Base-by-base conservation (phyloP, 2,329 filamentous ascomycete genomes). In the Westerdykella sp. region DNA sequence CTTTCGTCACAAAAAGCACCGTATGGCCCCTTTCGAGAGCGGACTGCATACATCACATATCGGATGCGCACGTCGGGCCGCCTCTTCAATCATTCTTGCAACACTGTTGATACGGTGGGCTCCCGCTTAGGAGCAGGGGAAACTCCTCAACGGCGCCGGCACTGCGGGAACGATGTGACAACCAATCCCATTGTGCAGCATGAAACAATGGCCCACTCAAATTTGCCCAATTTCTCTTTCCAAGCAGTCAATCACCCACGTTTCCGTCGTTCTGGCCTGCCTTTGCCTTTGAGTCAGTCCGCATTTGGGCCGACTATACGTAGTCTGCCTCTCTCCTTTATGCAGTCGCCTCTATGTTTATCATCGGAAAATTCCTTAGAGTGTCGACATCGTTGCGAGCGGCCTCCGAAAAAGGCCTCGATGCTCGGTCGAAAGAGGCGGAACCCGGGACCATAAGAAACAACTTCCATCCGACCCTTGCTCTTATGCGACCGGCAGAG, bases 41-140 rank as follows among this genome's bases (percentile, higher is more conserved):
- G 14, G 41, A 41, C 28, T 45, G 49, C 51, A 54, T 51, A 39
- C 44, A 51, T 54, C 48, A 57, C 51, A 53, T 44, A 44, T 43
- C 37, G 49, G 49, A 50, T 42, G 37, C 50, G 46, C 46, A 41
- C 48, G 42, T 43, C 37, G 45, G 46, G 38, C 40, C 32, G 10
- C 30, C 49, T 43, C 32, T 32, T 36, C 28, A 35, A 39, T 42
- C 21, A 28, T 40, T 23, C n/a, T 37, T 43, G 21, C 25, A 39
- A 16, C 32, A 35, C 28, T 37, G n/a, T 42, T 39, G 39, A 46
- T 47, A 36, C 39, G 43, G 43, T 30, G 18, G 15, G 11, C 10
- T 23, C 39, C 44, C 22, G 37, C 28, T 14, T 15, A 34, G n/a
- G 9, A 21, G 28, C 30, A 31, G 16, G 23, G 32, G 34, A 30